A percentile compares a stretch with the other conserved stretches of the same genome.
These are phyloP conservation scores for Emiliania huxleyi DNA, from an alignment of 78 protist species.

Conservation along the genomic window DNA sequence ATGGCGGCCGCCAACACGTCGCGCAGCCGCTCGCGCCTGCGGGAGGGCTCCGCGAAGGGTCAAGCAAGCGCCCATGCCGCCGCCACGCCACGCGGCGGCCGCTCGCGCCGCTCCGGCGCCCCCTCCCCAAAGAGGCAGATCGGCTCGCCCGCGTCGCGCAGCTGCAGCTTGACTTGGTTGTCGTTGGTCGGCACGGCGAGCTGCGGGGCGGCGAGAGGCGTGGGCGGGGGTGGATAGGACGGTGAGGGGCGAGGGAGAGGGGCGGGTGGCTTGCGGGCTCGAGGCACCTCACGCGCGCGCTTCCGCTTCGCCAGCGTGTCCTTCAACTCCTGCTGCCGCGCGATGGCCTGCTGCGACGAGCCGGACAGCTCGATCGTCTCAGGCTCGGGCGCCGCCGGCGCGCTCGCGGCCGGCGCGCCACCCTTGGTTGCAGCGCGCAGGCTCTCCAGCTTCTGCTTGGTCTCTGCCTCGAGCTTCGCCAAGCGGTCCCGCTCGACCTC, in stretches of 20 bases:
- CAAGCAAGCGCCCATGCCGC: no score
- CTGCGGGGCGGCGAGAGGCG: no score
- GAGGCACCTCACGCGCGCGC: slow-evolving; percentile 33
- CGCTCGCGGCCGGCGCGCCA: not conserved
- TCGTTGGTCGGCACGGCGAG: slow-evolving; percentile 36
- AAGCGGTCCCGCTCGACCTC: not conserved
- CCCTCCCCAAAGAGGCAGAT: slow-evolving; percentile 33
- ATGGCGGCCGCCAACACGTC: not conserved
- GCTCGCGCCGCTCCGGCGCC: slow-evolving; percentile 22
- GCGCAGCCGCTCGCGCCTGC: slow-evolving; percentile 19
- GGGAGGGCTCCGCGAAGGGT: no score
- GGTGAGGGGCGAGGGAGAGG: no score
- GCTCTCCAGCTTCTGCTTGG: not conserved
- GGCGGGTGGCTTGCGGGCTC: no score
- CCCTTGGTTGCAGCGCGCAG: not conserved
- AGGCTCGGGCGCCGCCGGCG: not conserved
- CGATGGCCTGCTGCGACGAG: not conserved
- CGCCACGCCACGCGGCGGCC: no score
- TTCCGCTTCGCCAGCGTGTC: not conserved
- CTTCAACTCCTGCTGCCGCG: not conserved
- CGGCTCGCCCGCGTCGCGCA: slow-evolving; percentile 12
- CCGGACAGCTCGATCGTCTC: not conserved
- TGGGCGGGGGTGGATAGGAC: no score
- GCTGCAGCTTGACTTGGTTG: slow-evolving; percentile 7
- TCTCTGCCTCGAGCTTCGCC: not conserved